Evolutionary conservation across 768 basidiomycete genomes (phyloP).

Genomic region (Tulasnella sp.): DNA sequence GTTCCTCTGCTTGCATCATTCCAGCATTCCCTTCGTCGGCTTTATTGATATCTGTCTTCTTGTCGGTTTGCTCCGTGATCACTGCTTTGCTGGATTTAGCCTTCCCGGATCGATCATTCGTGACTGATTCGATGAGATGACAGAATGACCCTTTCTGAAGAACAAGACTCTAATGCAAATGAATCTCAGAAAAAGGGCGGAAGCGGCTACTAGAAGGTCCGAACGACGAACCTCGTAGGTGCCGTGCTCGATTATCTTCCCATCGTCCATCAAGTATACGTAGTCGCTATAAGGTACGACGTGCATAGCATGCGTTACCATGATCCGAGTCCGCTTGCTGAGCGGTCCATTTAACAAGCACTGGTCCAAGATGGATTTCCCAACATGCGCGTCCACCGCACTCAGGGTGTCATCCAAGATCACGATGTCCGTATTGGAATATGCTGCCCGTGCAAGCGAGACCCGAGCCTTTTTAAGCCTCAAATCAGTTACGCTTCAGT

Average conservation of each 20-base stretch:
- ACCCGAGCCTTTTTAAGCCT: too few species aligned
- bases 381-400: conserved; percentile 69
- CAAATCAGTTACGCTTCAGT: too few species aligned
- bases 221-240: conserved; percentile 33
- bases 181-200: too few species aligned
- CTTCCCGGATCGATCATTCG: too few species aligned
- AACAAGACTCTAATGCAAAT: conserved; percentile 25
- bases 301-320: conserved; percentile 49
- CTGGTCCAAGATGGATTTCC: conserved; percentile 52
- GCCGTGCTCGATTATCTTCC: conserved; percentile 49
- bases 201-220: too few species aligned
- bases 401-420: conserved; percentile 74
- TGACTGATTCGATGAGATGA: conserved; percentile 6
- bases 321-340: conserved; percentile 24
- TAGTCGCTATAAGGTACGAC: conserved; percentile 49
- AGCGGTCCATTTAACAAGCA: conserved; percentile 33
- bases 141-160: conserved; percentile 21
- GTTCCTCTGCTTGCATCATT: conserved; percentile 45
- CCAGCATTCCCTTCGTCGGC: conserved; percentile 2
- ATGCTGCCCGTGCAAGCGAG: conserved; percentile 57
- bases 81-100: too few species aligned
- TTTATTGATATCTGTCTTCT: conserved; percentile 21
- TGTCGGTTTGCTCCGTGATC: background rate
- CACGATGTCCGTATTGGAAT: conserved; percentile 59
- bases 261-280: conserved; percentile 52